Evolutionary conservation across 1,284 basidiomycete genomes (phyloP).

Genomic region (Pseudozyma pruni): DNA sequence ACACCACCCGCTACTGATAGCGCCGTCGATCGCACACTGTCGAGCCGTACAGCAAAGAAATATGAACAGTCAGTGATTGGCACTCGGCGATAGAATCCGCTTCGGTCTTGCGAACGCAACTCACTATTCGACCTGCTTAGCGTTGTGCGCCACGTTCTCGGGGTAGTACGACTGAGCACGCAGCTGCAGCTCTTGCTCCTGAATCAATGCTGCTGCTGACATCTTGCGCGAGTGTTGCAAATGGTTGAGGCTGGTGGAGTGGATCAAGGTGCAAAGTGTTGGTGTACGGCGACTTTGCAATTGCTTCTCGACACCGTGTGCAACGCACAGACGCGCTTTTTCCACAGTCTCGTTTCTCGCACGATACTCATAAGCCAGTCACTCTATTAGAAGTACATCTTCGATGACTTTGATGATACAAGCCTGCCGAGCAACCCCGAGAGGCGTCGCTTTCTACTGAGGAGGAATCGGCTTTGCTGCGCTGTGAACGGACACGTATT

Average conservation of each 20-base stretch:
- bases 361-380: slow-evolving; percentile 1
- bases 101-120: too few species aligned
- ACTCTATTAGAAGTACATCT: too few species aligned
- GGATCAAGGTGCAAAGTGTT: neutral
- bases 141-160: slow-evolving; percentile 59
- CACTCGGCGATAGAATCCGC: too few species aligned
- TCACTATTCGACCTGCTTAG: slow-evolving; percentile 60
- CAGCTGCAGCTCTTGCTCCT: slow-evolving; percentile 44
- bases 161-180: slow-evolving; percentile 55
- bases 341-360: slow-evolving; percentile 1
- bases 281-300: neutral
- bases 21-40: slow-evolving; percentile 59
- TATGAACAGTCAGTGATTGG: neutral
- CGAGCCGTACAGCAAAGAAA: neutral
- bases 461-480: too few species aligned
- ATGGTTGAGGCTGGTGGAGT: neutral
- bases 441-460: too few species aligned
- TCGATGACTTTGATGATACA: too few species aligned
- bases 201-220: slow-evolving; percentile 40
- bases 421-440: too few species aligned
- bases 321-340: slow-evolving; percentile 15
- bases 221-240: slow-evolving; percentile 2
- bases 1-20: slow-evolving; percentile 58
- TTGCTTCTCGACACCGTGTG: too few species aligned
- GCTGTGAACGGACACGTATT: neutral